Percentiles rank a stretch among this genome's conserved stretches.
phyloP scores from a whole-genome alignment of 192 early-diverging fungal genomes.

The Entomortierella chlamydospora region DNA sequence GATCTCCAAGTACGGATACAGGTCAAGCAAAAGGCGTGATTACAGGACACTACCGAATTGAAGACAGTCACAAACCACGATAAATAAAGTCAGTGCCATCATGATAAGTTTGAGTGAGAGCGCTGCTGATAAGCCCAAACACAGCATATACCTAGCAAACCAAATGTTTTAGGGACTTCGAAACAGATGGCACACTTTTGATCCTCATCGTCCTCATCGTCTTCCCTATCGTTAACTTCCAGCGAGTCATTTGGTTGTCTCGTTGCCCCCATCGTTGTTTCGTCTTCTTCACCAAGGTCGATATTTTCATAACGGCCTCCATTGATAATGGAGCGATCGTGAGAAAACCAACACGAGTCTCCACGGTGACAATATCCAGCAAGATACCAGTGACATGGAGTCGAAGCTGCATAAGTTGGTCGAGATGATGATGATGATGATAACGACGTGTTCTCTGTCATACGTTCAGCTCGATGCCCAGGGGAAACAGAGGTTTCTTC shows the following conservation, averaged over 20 bases:
- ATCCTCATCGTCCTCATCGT: conserved; percentile 23
- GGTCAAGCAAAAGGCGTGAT: conserved; percentile 50
- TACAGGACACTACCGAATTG: conserved; percentile 31
- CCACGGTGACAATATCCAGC: conserved; percentile 48
- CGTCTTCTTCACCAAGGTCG: conserved; percentile 8
- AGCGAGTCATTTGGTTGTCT: background rate
- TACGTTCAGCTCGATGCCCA: background rate
- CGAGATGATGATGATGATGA: background rate
- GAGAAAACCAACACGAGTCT: conserved; percentile 49
- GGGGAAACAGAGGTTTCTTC: conserved; percentile 1
- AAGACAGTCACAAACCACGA: background rate
- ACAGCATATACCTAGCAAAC: conserved; percentile 31
- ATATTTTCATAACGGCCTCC: background rate
- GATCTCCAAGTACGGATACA: conserved; percentile 52
- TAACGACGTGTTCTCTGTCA: background rate
- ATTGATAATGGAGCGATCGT: conserved; percentile 25
- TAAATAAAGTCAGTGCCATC: background rate
- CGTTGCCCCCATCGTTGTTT: background rate
- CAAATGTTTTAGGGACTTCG: conserved; percentile 38
- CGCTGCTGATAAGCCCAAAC: too few species aligned
- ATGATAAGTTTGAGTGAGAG: too few species aligned
- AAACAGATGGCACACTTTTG: conserved; percentile 49
- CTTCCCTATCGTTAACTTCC: background rate
- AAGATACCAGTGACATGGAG: conserved; percentile 48
- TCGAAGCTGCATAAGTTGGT: conserved; percentile 18